These are phyloP conservation scores for Hygrocybe punicea DNA, from an alignment of 768 basidiomycete species.

Conservation along the genomic window DNA sequence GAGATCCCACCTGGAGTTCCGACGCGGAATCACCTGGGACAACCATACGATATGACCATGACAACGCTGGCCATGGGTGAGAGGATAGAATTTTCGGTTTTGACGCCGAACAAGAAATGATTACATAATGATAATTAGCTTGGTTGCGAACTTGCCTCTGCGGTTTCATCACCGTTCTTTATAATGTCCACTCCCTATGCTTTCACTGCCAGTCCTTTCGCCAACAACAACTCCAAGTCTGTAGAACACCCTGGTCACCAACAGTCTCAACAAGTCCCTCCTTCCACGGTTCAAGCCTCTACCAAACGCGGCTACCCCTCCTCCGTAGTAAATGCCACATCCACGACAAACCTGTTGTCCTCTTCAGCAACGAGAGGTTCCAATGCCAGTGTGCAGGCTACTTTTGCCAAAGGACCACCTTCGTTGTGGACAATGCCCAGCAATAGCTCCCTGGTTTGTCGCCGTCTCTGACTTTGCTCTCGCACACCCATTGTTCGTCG, in stretches of 20 bases:
- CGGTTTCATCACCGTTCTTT: neutral
- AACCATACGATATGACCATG: too few species aligned
- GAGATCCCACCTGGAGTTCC: too few species aligned
- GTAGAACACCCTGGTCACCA: constrained; percentile 11
- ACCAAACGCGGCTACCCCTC: neutral
- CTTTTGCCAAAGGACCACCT: constrained; percentile 40
- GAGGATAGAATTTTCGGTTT: too few species aligned
- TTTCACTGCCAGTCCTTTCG: constrained; percentile 14
- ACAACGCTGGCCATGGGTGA: too few species aligned
- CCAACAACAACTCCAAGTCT: constrained; percentile 20
- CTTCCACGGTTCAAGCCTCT: constrained; percentile 1
- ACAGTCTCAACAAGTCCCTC: constrained; percentile 3
- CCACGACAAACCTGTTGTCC: constrained; percentile 52
- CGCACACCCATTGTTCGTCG: neutral
- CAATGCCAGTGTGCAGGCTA: constrained; percentile 38
- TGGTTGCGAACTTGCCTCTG: neutral
- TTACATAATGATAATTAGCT: neutral
- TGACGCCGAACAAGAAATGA: neutral
- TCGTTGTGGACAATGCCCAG: constrained; percentile 40
- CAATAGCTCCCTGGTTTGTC: constrained; percentile 41
- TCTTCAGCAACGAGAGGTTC: constrained; percentile 21
- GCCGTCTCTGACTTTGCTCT: constrained; percentile 4
- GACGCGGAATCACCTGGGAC: too few species aligned
- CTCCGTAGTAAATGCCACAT: constrained; percentile 33
- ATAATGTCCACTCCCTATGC: constrained; percentile 6